phyloP scores from a whole-genome alignment of 192 early-diverging fungal genomes.

The Coemansia sp. region DNA sequence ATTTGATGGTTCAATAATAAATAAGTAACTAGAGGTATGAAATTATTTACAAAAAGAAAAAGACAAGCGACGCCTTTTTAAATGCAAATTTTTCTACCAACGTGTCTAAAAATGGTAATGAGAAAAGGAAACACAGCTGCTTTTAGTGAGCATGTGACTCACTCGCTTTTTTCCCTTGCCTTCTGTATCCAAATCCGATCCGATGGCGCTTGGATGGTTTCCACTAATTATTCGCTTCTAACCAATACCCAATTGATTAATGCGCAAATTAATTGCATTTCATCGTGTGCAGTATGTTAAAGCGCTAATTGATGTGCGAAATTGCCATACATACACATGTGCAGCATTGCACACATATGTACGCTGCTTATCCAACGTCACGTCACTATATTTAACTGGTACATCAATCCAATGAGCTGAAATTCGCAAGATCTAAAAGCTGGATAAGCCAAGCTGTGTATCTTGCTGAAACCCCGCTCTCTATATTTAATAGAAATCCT shows the following conservation, averaged over 20 bases:
- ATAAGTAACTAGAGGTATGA: neutral
- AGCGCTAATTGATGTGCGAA: too few relatives aligned
- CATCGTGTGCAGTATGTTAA: neutral
- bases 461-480: too few relatives aligned
- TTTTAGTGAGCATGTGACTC: conserved; percentile 1
- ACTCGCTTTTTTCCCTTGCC: neutral
- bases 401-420: too few relatives aligned
- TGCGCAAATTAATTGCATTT: neutral
- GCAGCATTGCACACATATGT: too few relatives aligned
- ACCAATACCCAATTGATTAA: neutral
- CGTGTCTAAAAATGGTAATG: neutral
- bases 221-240: too few relatives aligned
- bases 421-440: too few relatives aligned
- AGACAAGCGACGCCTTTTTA: neutral
- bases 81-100: neutral
- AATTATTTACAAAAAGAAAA: neutral
- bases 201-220: too few relatives aligned
- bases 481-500: too few relatives aligned
- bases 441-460: too few relatives aligned
- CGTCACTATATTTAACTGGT: too few relatives aligned
- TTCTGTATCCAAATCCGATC: neutral
- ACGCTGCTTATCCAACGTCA: too few relatives aligned
- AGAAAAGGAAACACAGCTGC: neutral
- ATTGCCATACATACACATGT: too few relatives aligned
- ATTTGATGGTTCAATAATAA: neutral